Evolutionary conservation across 345 rosid species (phyloP).

Genomic region (Chamaenerion angustifolium): DNA sequence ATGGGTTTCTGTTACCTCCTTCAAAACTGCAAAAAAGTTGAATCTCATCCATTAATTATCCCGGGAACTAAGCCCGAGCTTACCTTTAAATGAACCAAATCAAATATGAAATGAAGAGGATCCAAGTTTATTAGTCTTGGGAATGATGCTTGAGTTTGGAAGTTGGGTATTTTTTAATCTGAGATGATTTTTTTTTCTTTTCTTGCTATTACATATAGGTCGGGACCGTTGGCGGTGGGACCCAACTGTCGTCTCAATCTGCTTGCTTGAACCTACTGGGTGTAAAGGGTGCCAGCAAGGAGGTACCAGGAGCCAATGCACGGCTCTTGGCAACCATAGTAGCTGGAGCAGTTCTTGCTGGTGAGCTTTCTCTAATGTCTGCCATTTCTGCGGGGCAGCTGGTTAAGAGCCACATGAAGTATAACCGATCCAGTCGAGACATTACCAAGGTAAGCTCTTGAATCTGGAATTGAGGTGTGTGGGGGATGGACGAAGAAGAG

Average conservation of each 20-base stretch:
- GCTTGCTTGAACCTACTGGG: conserved; percentile 74
- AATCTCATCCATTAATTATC: too few species aligned
- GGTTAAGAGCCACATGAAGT: conserved; percentile 78
- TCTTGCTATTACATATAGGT: conserved; percentile 24
- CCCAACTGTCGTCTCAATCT: conserved; percentile 79
- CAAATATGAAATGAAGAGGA: too few species aligned
- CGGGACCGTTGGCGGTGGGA: conserved; percentile 87
- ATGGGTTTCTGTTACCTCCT: too few species aligned
- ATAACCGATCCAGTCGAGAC: conserved; percentile 75
- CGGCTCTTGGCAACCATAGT: conserved; percentile 58
- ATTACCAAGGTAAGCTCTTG: conserved; percentile 24
- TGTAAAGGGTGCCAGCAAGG: conserved; percentile 60
- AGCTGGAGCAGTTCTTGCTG: conserved; percentile 74
- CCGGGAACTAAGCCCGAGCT: too few species aligned
- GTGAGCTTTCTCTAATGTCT: conserved; percentile 77
- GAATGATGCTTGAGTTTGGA: neutral
- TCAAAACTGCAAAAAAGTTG: too few species aligned
- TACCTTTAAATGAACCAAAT: too few species aligned
- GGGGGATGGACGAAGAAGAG: too few species aligned
- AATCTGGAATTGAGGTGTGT: too few species aligned
- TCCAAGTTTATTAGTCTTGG: neutral
- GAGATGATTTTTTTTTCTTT: neutral
- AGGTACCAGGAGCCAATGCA: conserved; percentile 58
- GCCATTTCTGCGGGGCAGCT: conserved; percentile 89
- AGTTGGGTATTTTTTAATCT: neutral